Percentiles rank a stretch among this genome's conserved stretches.
Conservation (phyloP, 495 filamentous ascomycete genomes). For the Penicillium coprophilum region DNA sequence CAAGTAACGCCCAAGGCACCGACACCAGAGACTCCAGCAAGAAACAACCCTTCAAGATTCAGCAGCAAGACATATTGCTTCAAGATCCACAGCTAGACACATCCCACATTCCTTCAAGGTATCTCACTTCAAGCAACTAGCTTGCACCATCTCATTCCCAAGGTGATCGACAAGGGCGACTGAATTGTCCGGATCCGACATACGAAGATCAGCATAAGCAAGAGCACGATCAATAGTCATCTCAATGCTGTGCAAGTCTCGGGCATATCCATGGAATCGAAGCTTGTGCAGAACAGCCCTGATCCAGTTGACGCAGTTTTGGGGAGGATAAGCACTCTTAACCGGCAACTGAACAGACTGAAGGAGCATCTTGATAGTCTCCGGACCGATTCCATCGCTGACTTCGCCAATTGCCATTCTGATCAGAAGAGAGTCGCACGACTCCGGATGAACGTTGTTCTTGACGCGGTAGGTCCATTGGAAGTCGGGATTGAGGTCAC, state of each 20-base stretch:
- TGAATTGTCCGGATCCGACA: neutral
- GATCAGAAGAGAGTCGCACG: neutral
- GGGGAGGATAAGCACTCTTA: neutral
- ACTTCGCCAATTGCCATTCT: neutral
- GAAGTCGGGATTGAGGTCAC: conserved; percentile 5
- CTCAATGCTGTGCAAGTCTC: neutral
- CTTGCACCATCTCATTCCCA: neutral
- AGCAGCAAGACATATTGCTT: neutral
- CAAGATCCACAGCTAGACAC: neutral
- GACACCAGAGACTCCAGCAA: neutral
- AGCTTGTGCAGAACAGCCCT: neutral
- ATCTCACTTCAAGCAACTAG: neutral
- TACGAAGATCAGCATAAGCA: conserved; percentile 5
- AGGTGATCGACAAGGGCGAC: neutral
- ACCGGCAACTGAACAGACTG: conserved; percentile 2
- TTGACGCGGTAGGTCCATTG: conserved; percentile 7
- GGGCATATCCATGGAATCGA: neutral
- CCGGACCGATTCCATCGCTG: neutral
- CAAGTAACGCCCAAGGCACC: neutral
- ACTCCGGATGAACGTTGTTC: neutral
- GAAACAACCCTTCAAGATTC: neutral
- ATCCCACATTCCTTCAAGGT: neutral
- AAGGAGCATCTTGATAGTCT: neutral
- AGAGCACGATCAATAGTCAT: neutral
- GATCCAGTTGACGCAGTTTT: conserved; percentile 10